phyloP scores from a whole-genome alignment of 192 early-diverging fungal species.

The Pecoramyces ruminantium region DNA sequence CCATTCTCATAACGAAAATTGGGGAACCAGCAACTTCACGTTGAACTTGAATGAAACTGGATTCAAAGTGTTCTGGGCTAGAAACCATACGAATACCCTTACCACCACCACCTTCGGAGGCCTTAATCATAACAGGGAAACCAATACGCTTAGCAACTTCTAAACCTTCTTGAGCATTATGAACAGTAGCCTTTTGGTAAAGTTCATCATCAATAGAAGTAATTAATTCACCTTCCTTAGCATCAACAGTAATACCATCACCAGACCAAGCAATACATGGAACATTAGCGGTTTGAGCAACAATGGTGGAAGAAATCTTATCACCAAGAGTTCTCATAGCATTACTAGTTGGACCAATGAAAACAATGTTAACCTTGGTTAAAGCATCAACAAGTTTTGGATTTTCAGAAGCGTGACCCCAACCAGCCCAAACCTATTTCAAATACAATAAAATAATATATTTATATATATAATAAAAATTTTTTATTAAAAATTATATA shows the following conservation, averaged over 20 bases:
- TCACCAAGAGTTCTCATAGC: conserved; percentile 98
- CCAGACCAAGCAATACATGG: conserved; percentile 95
- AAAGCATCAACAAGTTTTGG: conserved; percentile 79
- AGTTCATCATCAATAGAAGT: conserved; percentile 65
- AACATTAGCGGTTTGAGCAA: conserved; percentile 90
- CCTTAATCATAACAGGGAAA: conserved; percentile 98
- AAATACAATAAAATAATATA: too few relatives aligned
- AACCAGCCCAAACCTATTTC: conserved; percentile 75
- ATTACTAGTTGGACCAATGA: conserved; percentile 89
- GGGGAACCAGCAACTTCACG: conserved; percentile 94
- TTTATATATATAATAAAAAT: too few relatives aligned
- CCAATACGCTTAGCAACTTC: conserved; percentile 73
- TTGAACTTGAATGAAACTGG: conserved; percentile 70
- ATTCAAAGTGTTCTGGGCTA: conserved; percentile 47
- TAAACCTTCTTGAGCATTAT: conserved; percentile 71
- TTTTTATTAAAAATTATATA: too few relatives aligned
- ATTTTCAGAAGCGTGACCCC: conserved; percentile 99
- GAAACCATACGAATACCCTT: conserved; percentile 96
- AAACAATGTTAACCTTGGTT: conserved; percentile 66
- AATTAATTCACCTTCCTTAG: conserved; percentile 46
- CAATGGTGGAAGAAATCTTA: conserved; percentile 98
- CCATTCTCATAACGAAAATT: conserved; percentile 88
- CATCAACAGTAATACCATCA: conserved; percentile 59
- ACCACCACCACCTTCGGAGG: conserved; percentile 95
- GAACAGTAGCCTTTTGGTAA: conserved; percentile 68